These are phyloP conservation scores for Pleurotus cornucopiae DNA, from an alignment of 768 basidiomycete genomes.

Conservation along the genomic window DNA sequence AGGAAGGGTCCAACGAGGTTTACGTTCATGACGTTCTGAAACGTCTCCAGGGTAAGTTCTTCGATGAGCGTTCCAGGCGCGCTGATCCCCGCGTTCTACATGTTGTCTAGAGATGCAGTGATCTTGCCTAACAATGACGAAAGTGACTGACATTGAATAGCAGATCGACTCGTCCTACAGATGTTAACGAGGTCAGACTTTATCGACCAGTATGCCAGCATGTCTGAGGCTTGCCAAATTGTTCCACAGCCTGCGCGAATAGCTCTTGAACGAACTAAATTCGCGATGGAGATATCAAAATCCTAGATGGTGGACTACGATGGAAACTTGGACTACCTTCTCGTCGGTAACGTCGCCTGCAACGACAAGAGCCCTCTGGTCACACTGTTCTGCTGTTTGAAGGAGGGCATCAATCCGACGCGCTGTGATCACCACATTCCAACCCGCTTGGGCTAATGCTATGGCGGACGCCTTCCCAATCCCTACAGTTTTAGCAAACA, in stretches of 20 bases:
- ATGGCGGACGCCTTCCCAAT: slow-evolving; percentile 70
- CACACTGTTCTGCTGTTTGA: slow-evolving; percentile 37
- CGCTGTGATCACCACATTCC: slow-evolving; percentile 65
- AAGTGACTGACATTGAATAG: slow-evolving; percentile 66
- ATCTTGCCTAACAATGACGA: background rate
- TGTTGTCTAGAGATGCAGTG: background rate
- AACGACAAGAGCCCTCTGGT: slow-evolving; percentile 35
- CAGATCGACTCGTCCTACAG: slow-evolving; percentile 61
- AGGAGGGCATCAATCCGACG: slow-evolving; percentile 53
- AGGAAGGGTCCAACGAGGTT: slow-evolving; percentile 75
- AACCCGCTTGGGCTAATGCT: slow-evolving; percentile 65
- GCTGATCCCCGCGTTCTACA: slow-evolving; percentile 72
- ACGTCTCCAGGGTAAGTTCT: slow-evolving; percentile 53
- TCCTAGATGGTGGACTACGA: no score
- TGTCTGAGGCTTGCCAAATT: slow-evolving; percentile 43
- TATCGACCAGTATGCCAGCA: slow-evolving; percentile 1
- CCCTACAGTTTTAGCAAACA: slow-evolving; percentile 20
- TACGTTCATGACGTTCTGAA: slow-evolving; percentile 61
- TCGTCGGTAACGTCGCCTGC: slow-evolving; percentile 67
- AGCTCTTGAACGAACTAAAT: slow-evolving; percentile 48
- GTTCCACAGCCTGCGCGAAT: slow-evolving; percentile 47
- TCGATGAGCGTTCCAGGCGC: slow-evolving; percentile 50
- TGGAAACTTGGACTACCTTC: slow-evolving; percentile 12
- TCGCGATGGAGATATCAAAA: background rate
- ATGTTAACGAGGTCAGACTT: slow-evolving; percentile 6